A percentile compares a stretch with the other conserved stretches of the same genome.
Conservation (phyloP, 257 asterid species). For the Rauvolfia tetraphylla region DNA sequence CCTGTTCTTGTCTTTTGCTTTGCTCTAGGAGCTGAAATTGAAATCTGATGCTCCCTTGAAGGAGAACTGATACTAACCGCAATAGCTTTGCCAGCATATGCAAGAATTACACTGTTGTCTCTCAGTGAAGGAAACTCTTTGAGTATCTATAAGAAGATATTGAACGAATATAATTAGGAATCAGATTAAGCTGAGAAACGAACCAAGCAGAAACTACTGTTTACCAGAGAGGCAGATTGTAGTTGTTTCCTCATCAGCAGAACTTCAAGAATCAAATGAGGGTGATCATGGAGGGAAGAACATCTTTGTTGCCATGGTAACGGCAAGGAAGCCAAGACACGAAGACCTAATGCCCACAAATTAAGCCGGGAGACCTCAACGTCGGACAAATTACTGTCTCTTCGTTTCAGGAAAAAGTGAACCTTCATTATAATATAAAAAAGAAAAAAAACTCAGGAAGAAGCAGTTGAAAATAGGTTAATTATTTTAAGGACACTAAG, state of each 20-base stretch:
- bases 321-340: constrained; percentile 89
- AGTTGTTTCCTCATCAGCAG: constrained; percentile 96
- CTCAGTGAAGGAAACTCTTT: constrained; percentile 83
- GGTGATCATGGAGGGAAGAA: constrained; percentile 93
- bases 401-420: constrained; percentile 94
- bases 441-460: constrained; percentile 14
- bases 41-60: constrained; percentile 64
- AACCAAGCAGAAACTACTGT: constrained; percentile 13
- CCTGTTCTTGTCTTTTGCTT: constrained; percentile 73
- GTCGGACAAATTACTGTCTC: constrained; percentile 84
- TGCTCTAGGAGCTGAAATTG: constrained; percentile 66
- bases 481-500: constrained; percentile 20
- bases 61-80: constrained; percentile 76
- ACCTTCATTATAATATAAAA: constrained; percentile 50
- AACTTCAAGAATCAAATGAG: constrained; percentile 91
- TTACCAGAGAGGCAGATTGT: constrained; percentile 94
- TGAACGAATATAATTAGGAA: constrained; percentile 13
- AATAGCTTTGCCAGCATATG: constrained; percentile 91
- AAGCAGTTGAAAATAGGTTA: constrained; percentile 14
- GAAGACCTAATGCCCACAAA: constrained; percentile 98
- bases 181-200: constrained; percentile 15
- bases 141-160: constrained; percentile 58
- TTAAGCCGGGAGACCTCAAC: constrained; percentile 85
- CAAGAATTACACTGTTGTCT: constrained; percentile 68
- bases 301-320: constrained; percentile 98